A percentile compares a stretch with the other conserved stretches of the same genome.
phyloP scores from a whole-genome alignment of 768 basidiomycete genomes.

The Kwoniella shandongensis region DNA sequence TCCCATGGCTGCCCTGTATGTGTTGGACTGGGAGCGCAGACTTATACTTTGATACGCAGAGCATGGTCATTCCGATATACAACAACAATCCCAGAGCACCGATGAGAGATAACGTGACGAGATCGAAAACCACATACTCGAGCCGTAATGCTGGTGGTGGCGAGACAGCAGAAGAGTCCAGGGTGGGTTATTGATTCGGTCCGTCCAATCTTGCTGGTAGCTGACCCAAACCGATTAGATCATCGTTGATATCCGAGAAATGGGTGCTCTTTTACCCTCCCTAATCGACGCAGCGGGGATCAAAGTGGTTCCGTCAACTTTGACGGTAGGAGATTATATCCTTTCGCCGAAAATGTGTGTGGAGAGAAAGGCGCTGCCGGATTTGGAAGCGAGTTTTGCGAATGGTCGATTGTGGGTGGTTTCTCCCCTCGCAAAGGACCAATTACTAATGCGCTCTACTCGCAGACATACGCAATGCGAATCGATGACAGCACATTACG shows the following conservation, averaged over 20 bases:
- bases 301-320: slow-evolving; percentile 80
- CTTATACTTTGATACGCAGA: slow-evolving; percentile 57
- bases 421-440: neutral
- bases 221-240: slow-evolving; percentile 59
- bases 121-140: slow-evolving; percentile 60
- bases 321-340: slow-evolving; percentile 95
- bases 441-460: neutral
- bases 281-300: slow-evolving; percentile 79
- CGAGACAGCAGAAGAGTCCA: slow-evolving; percentile 64
- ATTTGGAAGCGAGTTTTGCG: slow-evolving; percentile 88
- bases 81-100: slow-evolving; percentile 54
- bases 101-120: slow-evolving; percentile 43
- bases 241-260: slow-evolving; percentile 95
- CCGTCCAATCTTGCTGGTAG: slow-evolving; percentile 1
- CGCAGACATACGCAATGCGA: slow-evolving; percentile 93
- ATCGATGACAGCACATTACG: slow-evolving; percentile 93
- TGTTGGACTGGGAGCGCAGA: no score
- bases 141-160: slow-evolving; percentile 84
- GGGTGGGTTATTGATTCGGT: slow-evolving; percentile 37
- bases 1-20: no score
- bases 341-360: slow-evolving; percentile 92
- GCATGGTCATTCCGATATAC: slow-evolving; percentile 81
- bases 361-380: slow-evolving; percentile 90
- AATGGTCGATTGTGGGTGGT: slow-evolving; percentile 81
- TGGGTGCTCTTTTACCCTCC: slow-evolving; percentile 86